Percentiles rank a stretch among this genome's conserved stretches.
These are phyloP conservation scores for Aspergillus ochraceoroseus DNA, from an alignment of 2,329 filamentous ascomycete species.

Conservation along the genomic window DNA sequence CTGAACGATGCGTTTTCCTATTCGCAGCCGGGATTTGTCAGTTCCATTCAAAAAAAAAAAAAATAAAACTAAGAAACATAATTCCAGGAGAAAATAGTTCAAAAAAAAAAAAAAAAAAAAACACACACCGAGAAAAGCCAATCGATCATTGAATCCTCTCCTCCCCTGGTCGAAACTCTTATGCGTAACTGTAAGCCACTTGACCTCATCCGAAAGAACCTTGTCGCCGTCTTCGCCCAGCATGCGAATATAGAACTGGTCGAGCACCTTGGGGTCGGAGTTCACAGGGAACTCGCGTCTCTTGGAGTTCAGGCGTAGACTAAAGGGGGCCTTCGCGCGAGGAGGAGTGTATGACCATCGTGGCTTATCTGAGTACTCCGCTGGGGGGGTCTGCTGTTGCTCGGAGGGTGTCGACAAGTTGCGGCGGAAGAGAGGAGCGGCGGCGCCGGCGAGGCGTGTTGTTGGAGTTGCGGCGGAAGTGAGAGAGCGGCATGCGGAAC, in stretches of 20 bases:
- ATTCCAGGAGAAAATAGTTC: not conserved
- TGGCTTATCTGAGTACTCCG: conserved; percentile 44
- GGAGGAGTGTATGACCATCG: conserved; percentile 68
- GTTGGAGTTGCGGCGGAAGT: conserved; percentile 17
- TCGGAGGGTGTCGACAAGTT: conserved; percentile 29
- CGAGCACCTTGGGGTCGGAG: conserved; percentile 65
- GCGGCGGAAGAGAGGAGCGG: conserved; percentile 22
- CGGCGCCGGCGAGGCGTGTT: conserved; percentile 16
- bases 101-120: not conserved
- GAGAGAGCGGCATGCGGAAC: conserved; percentile 30
- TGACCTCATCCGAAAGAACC: conserved; percentile 80
- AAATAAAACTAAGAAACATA: no score
- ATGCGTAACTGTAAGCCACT: conserved; percentile 95
- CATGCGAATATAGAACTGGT: conserved; percentile 71
- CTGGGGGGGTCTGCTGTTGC: conserved; percentile 21
- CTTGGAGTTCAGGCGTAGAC: conserved; percentile 35
- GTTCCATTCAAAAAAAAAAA: no score
- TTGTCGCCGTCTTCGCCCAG: conserved; percentile 68
- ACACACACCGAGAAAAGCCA: conserved; percentile 75
- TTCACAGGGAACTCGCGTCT: conserved; percentile 60
- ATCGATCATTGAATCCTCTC: conserved; percentile 86
- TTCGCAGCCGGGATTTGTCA: no score
- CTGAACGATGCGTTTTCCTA: conserved; percentile 60
- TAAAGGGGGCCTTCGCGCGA: conserved; percentile 63
- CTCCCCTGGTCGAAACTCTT: conserved; percentile 97